Conservation (phyloP, 306 rosid species). For the Vigna unguiculata region DNA sequence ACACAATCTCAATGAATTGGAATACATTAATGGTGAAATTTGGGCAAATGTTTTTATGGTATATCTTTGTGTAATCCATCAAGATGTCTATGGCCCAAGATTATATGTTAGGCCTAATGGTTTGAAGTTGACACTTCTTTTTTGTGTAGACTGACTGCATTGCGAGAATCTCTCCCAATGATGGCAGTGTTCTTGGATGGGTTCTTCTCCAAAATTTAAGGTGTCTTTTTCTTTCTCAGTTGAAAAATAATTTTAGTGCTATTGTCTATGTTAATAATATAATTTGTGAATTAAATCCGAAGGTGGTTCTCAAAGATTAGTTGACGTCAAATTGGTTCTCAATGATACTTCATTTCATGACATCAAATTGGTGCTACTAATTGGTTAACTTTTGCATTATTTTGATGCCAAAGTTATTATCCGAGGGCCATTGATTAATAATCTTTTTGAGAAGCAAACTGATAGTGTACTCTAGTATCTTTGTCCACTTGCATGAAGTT, state of each 20-base stretch:
- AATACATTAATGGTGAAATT: conserved; percentile 81
- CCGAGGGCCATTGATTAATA: conserved; percentile 19
- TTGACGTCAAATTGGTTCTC: conserved; percentile 23
- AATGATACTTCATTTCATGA: conserved; percentile 18
- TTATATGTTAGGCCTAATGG: conserved; percentile 19
- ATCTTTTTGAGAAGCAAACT: conserved; percentile 23
- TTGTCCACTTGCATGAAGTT: conserved; percentile 18
- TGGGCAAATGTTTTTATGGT: conserved; percentile 92
- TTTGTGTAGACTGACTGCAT: conserved; percentile 86
- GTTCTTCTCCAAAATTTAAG: conserved; percentile 83
- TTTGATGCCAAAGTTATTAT: conserved; percentile 32
- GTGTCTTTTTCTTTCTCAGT: conserved; percentile 37
- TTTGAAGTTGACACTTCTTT: conserved; percentile 39
- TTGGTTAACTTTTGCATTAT: background rate
- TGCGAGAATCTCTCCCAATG: conserved; percentile 71
- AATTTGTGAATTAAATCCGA: background rate
- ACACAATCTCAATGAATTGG: conserved; percentile 86
- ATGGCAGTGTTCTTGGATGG: conserved; percentile 88
- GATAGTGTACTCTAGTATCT: conserved; percentile 2
- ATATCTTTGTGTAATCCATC: conserved; percentile 34
- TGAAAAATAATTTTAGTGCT: conserved; percentile 19
- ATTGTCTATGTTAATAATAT: background rate
- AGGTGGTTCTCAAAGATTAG: conserved; percentile 5
- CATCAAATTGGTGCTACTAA: conserved; percentile 10
- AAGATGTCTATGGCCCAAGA: background rate